Evolutionary conservation across 2,329 filamentous ascomycete species (phyloP), one percentile per base, ranked within the genome.

Genomic region (Colletotrichum paranaense): DNA sequence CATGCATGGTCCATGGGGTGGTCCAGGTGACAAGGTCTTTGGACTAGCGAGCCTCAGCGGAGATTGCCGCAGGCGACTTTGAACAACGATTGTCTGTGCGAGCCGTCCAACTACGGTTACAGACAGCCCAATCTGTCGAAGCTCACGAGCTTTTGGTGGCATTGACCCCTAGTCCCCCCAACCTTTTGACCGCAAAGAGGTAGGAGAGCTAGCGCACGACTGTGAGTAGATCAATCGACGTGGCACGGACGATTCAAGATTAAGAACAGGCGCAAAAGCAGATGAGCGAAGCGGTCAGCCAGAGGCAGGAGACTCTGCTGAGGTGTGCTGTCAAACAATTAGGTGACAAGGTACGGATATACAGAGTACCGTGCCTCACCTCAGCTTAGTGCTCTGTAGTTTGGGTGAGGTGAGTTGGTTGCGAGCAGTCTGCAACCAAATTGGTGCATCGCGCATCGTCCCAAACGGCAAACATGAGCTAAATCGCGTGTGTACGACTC

Each of bases 11-110:
- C 28, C 71, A 60, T 30, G 46, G 59, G n/a, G 28, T 42, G 67
- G 59, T 22, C 60, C 58, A 30, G 55, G 38, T 66, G 67, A 53
- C 55, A 24, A 26, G 57, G 56, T 52, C 46, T 22, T 56, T 55
- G 35, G 22, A 26, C 71, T 62, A 70, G 46, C 49, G 30, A 60
- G 62, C 71, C 58, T 73, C 55, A 30, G 19, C 71, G 71, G 71
- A 73, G 71, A 71, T 73, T 71, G 71, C 71, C 62, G 67, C 67
- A 62, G 67, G 62, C 67, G 26, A 70, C 32, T 38, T 73, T 56
- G 56, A 49, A 66, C 56, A 62, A 32, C 56, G 56, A 66, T 62
- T 52, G 67, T 73, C 71, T 57, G 71, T 65, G 67, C 56, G 71
- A 38, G 59, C 52, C 66, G 70, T 32, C 42, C 55, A 70, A 42